Evolutionary conservation across 768 basidiomycete genomes (phyloP).

Genomic region (Phlebiopsis flavidoalba): DNA sequence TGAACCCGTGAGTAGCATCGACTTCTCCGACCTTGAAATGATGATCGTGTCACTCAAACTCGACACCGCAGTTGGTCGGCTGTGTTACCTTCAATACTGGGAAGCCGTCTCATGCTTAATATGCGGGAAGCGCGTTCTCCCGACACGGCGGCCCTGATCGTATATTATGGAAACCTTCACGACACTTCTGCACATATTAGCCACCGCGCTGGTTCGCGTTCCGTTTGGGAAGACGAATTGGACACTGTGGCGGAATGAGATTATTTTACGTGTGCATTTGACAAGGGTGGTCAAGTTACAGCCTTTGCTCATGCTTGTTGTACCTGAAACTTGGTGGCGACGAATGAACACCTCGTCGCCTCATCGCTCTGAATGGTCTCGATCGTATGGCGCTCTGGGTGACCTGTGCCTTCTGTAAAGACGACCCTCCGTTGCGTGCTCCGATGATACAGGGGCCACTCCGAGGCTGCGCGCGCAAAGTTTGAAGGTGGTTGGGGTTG

Average conservation of each 20-base stretch:
- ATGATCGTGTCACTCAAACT: neutral
- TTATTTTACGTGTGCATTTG: no score
- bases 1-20: constrained; percentile 18
- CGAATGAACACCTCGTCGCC: constrained; percentile 33
- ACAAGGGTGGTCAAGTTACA: neutral
- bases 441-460: constrained; percentile 38
- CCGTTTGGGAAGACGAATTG: neutral
- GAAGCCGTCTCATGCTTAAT: constrained; percentile 20
- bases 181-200: neutral
- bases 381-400: constrained; percentile 33
- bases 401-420: constrained; percentile 35
- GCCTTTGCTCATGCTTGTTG: constrained; percentile 20
- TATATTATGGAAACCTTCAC: constrained; percentile 12
- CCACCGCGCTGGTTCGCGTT: neutral
- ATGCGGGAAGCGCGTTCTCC: constrained; percentile 16
- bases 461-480: constrained; percentile 44
- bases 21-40: neutral
- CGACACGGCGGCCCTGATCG: neutral
- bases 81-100: constrained; percentile 22
- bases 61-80: constrained; percentile 17
- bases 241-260: neutral
- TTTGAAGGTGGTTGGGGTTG: constrained; percentile 52
- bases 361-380: constrained; percentile 36
- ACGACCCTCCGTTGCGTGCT: constrained; percentile 35
- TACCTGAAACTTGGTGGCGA: constrained; percentile 26